These are phyloP conservation scores for Favolaschia claudopus DNA, from an alignment of 768 basidiomycete species.

Conservation along the genomic window DNA sequence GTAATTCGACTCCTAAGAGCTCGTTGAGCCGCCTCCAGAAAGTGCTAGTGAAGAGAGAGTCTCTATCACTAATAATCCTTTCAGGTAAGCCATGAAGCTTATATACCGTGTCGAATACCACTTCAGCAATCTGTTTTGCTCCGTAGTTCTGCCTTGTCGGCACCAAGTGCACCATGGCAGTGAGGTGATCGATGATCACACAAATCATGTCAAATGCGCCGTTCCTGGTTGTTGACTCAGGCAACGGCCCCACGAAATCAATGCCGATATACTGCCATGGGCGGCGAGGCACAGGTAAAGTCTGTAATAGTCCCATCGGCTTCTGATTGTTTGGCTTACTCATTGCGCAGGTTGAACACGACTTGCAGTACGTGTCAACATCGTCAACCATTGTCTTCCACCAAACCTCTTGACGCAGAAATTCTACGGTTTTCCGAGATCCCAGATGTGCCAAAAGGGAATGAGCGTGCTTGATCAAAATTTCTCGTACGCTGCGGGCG, in stretches of 20 bases:
- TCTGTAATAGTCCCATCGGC: conserved; percentile 24
- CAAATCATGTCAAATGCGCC: conserved; percentile 34
- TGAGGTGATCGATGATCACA: conserved; percentile 31
- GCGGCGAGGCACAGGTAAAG: conserved; percentile 19
- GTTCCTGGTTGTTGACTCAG: conserved; percentile 23
- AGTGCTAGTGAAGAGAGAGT: background rate
- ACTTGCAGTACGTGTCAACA: conserved; percentile 3
- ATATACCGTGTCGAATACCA: conserved; percentile 26
- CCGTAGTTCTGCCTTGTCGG: conserved; percentile 28
- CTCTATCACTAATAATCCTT: background rate
- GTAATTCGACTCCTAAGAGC: background rate
- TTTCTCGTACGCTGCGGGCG: conserved; percentile 24
- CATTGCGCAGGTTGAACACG: conserved; percentile 25
- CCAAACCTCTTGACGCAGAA: conserved; percentile 15
- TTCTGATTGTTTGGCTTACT: conserved; percentile 23
- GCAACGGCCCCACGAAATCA: conserved; percentile 35
- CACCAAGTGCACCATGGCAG: conserved; percentile 32
- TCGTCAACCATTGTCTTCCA: conserved; percentile 16
- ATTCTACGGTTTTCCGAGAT: conserved; percentile 34
- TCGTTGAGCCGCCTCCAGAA: conserved; percentile 5
- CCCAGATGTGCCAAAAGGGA: conserved; percentile 46
- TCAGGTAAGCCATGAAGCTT: conserved; percentile 27
- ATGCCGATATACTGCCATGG: conserved; percentile 36
- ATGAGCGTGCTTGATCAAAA: conserved; percentile 43
- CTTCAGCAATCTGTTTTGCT: conserved; percentile 29